Evolutionary conservation across 176 grass and related monocot genomes (phyloP).

Genomic region (Pontederia crassipes): DNA sequence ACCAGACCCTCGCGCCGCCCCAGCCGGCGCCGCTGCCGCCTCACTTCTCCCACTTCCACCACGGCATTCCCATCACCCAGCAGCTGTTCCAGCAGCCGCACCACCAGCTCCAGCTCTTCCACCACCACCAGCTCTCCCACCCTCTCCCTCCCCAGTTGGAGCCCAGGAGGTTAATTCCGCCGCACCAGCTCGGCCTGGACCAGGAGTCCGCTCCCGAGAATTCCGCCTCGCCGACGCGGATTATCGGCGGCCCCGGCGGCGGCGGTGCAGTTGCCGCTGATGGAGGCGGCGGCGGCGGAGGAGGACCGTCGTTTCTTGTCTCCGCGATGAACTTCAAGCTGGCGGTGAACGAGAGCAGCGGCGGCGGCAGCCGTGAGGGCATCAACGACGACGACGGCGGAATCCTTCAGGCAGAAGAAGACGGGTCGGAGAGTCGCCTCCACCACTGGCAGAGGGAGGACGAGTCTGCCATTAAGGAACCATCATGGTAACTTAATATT

Average conservation of each 20-base stretch:
- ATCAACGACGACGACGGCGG: constrained; percentile 47
- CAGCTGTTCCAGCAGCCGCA: constrained; percentile 18
- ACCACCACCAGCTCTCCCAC: constrained; percentile 26
- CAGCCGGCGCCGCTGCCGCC: background rate
- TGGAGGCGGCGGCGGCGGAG: constrained; percentile 6
- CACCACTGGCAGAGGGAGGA: constrained; percentile 58
- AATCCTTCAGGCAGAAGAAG: constrained; percentile 35
- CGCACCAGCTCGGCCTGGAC: constrained; percentile 63
- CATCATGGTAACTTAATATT: constrained; percentile 41
- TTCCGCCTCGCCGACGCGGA: constrained; percentile 25
- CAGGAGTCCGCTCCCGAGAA: constrained; percentile 35
- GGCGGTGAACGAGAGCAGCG: constrained; percentile 35
- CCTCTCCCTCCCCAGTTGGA: constrained; percentile 27
- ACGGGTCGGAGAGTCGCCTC: constrained; percentile 42
- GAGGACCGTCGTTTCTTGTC: constrained; percentile 36
- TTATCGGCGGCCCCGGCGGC: constrained; percentile 9
- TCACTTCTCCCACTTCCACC: background rate
- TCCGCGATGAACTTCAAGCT: constrained; percentile 85
- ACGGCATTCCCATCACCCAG: constrained; percentile 3
- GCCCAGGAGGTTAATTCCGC: constrained; percentile 12
- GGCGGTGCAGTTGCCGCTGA: too few relatives aligned
- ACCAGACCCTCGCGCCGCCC: background rate
- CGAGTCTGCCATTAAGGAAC: constrained; percentile 85
- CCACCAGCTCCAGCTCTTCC: constrained; percentile 22
- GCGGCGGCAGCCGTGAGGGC: constrained; percentile 54